Conservation (phyloP, 768 basidiomycete genomes). For the Asterophora lycoperdoides region DNA sequence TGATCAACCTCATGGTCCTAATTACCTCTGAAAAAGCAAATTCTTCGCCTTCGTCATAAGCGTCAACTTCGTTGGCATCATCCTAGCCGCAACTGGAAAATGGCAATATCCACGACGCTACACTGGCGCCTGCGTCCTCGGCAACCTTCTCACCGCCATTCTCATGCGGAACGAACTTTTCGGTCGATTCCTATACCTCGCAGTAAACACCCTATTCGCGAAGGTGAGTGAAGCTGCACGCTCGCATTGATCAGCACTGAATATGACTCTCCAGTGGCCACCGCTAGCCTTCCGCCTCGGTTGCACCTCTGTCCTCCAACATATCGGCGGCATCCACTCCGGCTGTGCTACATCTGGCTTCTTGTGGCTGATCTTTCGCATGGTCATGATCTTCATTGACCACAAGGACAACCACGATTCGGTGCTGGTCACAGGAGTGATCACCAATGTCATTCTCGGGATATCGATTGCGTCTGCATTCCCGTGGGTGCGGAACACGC, state of each 20-base stretch:
- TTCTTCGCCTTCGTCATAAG: constrained; percentile 62
- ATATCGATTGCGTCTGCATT: constrained; percentile 64
- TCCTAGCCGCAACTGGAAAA: constrained; percentile 54
- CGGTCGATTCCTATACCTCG: constrained; percentile 67
- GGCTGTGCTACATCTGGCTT: constrained; percentile 76
- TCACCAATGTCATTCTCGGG: constrained; percentile 56
- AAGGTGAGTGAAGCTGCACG: constrained; percentile 44
- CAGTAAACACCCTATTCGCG: constrained; percentile 73
- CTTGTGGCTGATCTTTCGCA: constrained; percentile 64
- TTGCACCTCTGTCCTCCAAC: constrained; percentile 71
- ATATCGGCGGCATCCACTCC: constrained; percentile 82
- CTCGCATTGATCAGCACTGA: not conserved
- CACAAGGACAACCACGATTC: constrained; percentile 49
- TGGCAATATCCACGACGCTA: constrained; percentile 68
- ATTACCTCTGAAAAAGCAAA: constrained; percentile 42
- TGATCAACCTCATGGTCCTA: too few relatives aligned
- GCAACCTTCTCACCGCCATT: constrained; percentile 68
- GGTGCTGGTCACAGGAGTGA: constrained; percentile 55
- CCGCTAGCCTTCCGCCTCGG: constrained; percentile 55
- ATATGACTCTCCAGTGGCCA: constrained; percentile 33
- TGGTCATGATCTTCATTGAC: constrained; percentile 49
- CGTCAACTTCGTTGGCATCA: constrained; percentile 56
- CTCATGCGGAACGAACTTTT: constrained; percentile 82
- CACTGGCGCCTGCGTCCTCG: constrained; percentile 68
- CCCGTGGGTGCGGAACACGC: constrained; percentile 76